Evolutionary conservation across 495 filamentous ascomycete genomes (phyloP), one percentile per base, ranked within the genome.

Genomic region (Talaromyces liani): DNA sequence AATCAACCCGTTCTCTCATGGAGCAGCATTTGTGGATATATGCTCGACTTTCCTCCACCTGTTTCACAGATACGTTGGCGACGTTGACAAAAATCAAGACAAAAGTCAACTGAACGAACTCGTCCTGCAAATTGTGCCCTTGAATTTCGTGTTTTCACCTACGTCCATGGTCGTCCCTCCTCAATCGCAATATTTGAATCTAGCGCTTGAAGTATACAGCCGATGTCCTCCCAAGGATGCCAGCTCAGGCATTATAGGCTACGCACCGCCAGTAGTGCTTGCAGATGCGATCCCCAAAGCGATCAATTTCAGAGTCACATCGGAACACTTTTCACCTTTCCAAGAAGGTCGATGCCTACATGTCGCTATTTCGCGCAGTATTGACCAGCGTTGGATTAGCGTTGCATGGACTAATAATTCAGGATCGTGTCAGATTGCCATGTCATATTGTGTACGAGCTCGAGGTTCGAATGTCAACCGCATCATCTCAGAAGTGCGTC

Each of bases 351-450:
- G 84, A 12, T 88, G 87, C 64, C 83, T 99, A 10, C 95, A 99
- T 71, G 75, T 98, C 55, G 92, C 90, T 7, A 96, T 93, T 70
- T 88, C 89, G 0, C 85, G 87, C 64, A 93, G 90, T 70, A 76
- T 87, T 31, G 91, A 94, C 69, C 87, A 90, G 55, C 84, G 89
- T 18, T 99, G 95, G 95, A 73, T 97, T 54, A 88, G 88, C 1
- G 92, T 87, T 4, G 89, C 90, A n/a, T 99, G 95, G 95, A 91
- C 89, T 1, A 92, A 98, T 73, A 92, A 85, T 67, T 83, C 79
- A 25, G 95, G 94, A 0, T 84, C 78, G 47, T 82, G 90, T 63
- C 91, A 96, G 71, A 87, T 84, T 65, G 89, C 80, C 4, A 87
- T 90, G 31, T 90, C 91, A 2, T 95, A 95, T 72, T 89, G 89